Evolutionary conservation across 371 early-diverging fungal genomes (phyloP), one percentile per base, ranked within the genome.

Genomic region (Smittium mucronatum): DNA sequence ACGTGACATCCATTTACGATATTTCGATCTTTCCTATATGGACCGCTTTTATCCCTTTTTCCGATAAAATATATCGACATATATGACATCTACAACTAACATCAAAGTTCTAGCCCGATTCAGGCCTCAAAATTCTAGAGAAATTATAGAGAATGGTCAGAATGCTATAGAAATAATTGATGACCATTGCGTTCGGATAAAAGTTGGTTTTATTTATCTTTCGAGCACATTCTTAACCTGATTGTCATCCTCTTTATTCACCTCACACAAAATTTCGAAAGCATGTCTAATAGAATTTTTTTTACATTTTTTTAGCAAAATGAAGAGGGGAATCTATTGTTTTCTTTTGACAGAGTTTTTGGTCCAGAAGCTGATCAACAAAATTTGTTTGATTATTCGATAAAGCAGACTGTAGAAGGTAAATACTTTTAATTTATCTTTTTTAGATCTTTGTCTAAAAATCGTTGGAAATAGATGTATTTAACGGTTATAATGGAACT

Each of bases 401-500:
- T 95, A 70, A 86, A 86, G 72, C 85, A 90, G 58, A 92, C 91
- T 65, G 89, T 97, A 36, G 94, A 93, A 80, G 95, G 94, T 93
- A 86, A 89, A 68, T 86, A 88, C 75, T 86, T 87, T 66, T 90
- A 90, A 75, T 91, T 91, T 79, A 97, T 99, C 1, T 92, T 98
- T n/a, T 98, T 99, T 77, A 98, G 97, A 47, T 99, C 96, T 78
- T n/a, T 97, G 97, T 73, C 97, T 96, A 78, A 96, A 96, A 1
- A 98, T 98, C 71, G 89, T 91, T 64, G 99, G 99, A 80, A 99
- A 99, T 85, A 99, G 99, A 2, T 93, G 93, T 80, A 99, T 99
- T 15, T 98, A 67, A 67, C 28, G 81, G 81, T 1, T 74, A 78
- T 57, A 81, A 81, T 64, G 90, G 90, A 31, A 90, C 91, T 30